Evolutionary conservation across 257 asterid genomes (phyloP).

Genomic region (Linderniella brevidens): DNA sequence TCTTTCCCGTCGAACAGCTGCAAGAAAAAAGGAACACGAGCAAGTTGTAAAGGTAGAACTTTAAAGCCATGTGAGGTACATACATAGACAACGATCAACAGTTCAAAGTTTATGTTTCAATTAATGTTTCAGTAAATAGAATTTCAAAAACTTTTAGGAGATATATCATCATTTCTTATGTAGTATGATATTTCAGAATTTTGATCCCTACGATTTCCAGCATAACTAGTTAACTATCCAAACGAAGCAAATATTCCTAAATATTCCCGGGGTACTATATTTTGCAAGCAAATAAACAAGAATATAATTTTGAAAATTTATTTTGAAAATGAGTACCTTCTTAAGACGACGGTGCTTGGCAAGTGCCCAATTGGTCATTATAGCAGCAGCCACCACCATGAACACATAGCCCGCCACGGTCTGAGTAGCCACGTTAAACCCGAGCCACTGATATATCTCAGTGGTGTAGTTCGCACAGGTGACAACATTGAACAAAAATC

Average conservation of each 20-base stretch:
- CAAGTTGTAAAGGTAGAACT: not conserved
- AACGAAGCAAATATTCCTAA: too few species aligned
- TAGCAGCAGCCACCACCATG: slow-evolving; percentile 88
- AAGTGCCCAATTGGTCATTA: slow-evolving; percentile 98
- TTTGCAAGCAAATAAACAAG: too few species aligned
- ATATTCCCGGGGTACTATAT: too few species aligned
- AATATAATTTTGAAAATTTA: not conserved
- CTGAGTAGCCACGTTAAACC: slow-evolving; percentile 90
- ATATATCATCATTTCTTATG: too few species aligned
- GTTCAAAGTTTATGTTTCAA: too few species aligned
- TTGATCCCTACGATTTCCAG: too few species aligned
- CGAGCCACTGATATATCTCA: slow-evolving; percentile 97
- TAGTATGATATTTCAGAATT: too few species aligned
- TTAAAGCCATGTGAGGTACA: too few species aligned
- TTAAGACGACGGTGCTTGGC: slow-evolving; percentile 81
- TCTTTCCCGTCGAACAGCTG: slow-evolving; percentile 97
- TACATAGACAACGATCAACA: too few species aligned
- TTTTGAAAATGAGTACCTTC: slow-evolving; percentile 33
- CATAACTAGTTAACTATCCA: too few species aligned
- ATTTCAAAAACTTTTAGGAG: too few species aligned
- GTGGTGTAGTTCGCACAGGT: slow-evolving; percentile 97
- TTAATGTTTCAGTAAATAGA: too few species aligned
- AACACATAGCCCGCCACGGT: slow-evolving; percentile 71
- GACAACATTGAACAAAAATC: slow-evolving; percentile 80
- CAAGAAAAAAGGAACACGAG: slow-evolving; percentile 8